Evolutionary conservation across 345 rosid genomes (phyloP), one percentile per base, ranked within the genome.

Genomic region (Dovyalis caffra): DNA sequence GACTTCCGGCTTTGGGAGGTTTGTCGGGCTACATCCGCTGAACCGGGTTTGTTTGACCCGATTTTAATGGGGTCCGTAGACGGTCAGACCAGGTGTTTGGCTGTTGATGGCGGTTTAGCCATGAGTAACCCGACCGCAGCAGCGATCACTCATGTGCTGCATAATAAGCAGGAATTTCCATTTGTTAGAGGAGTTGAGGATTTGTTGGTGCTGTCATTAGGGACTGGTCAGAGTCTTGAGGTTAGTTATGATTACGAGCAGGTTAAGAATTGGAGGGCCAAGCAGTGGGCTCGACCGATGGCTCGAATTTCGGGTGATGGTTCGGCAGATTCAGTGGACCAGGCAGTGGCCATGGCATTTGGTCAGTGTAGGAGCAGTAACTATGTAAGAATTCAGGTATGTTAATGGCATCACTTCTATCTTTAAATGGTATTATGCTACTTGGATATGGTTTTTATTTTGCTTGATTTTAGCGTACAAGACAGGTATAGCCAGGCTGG

Each of bases 181-280:
- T 92, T 92, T 73, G 99, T 95, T 72, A 84, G 97, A 70, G 99
- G 99, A 1, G 95, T 91, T 29, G 99, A 92, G 87, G 99, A 95
- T 87, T 84, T 95, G 80, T 74, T 95, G 77, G 98, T 95, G 29
- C 77, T 95, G 53, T 91, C 97, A 15, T 68, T 95, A 5, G 99
- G 97, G 33, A 86, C 90, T 6, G 99, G 97, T 32, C 97, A 92
- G 87, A 85, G 89, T 38, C 85, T 88, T 26, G 94, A 92, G 68
- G 87, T 83, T 9, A 91, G 83, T 77, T 90, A 88, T 62, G 90
- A 90, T 33, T 92, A 85, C 38, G 97, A 94, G 34, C 86, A 81
- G 85, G 89, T 92, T 40, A 88, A 87, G 81, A 81, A 81, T 31
- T 94, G 98, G 98, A 85, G 72, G 79, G 88, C 86, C 74, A 92